Base-by-base conservation (phyloP, 2,329 filamentous ascomycete genomes). In the Sclerotinia minor region DNA sequence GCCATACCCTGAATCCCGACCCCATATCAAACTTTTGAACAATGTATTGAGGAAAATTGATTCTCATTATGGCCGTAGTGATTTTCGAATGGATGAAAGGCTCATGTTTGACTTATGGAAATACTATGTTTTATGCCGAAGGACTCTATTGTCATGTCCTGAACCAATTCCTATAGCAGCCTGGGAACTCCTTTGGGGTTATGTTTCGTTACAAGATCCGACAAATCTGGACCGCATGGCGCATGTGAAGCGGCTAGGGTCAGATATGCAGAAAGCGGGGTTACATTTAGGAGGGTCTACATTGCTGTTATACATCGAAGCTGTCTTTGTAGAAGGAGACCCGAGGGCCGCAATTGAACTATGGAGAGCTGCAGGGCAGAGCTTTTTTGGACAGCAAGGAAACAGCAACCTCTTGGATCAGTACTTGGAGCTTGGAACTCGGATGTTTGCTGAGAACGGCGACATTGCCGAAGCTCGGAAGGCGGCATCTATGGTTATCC, bases 171-270 rank as follows among this genome's bases (percentile, higher is more conserved):
- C 89, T 0, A 74, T 81, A 13, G 81, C 84, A 21, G 82, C 86
- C 5, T 90, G 90, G 86, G 79, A 84, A n/a, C 76, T 87, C 2
- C 77, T 94, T 11, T 94, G 90, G 90, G 80, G 83, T 41, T 78
- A 85, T 2, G 80, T 89, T 54, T 81, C 82, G 55, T 80, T 84
- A 9, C 69, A 71, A 26, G 81, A 85, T 53, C 76, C 79, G 13
- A 70, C 80, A 45, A 79, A 80, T 57, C 83, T 86, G 75, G 81
- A 86, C 71, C 84, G 87, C 41, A 83, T 90, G 75, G 79, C 82
- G 7, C 88, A 89, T 74, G 78, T 92, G 41, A 85, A 85, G 68
- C 79, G 81, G 44, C 81, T 94, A 3, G 83, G 86, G 6, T 83
- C 87, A 73, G 90, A 93, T 74, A 89, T 92, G 82, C 81, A 82